These are phyloP conservation scores for Pezicula carpinea DNA, from an alignment of 2,329 filamentous ascomycete species.

Conservation along the genomic window DNA sequence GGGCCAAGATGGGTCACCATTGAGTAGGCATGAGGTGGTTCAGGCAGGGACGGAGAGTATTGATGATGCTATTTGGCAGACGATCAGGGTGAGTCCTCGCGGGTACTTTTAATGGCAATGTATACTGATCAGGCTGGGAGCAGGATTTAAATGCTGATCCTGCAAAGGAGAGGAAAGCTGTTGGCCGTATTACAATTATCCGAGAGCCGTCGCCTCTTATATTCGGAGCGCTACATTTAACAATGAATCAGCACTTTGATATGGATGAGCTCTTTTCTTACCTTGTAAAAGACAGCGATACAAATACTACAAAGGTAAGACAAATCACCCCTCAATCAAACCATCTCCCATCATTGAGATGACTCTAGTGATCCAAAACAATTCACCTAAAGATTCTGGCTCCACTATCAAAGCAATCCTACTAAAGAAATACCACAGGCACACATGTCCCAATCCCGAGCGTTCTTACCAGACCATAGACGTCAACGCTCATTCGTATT, in stretches of 20 bases:
- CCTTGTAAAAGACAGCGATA: constrained; percentile 40
- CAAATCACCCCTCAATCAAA: constrained; percentile 18
- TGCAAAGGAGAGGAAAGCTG: constrained; percentile 11
- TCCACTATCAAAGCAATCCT: constrained; percentile 9
- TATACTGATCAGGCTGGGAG: constrained; percentile 1
- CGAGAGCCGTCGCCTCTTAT: constrained; percentile 57
- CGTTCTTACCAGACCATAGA: constrained; percentile 31
- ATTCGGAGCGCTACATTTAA: constrained; percentile 54
- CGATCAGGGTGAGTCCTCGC: constrained; percentile 14
- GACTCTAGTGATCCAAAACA: no score
- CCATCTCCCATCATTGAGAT: no score
- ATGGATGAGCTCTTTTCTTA: constrained; percentile 56
- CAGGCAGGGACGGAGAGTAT: constrained; percentile 15
- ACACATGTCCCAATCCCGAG: constrained; percentile 10
- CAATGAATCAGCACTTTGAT: constrained; percentile 53
- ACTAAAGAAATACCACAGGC: constrained; percentile 9
- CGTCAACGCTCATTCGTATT: constrained; percentile 57
- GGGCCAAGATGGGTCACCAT: constrained; percentile 19
- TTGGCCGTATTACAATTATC: constrained; percentile 37
- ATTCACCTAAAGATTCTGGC: no score
- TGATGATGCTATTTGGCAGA: constrained; percentile 22
- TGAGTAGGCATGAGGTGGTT: constrained; percentile 16
- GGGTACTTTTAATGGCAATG: background rate
- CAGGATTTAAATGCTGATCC: constrained; percentile 20
- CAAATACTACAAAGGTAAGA: constrained; percentile 35